These are phyloP conservation scores for Dendrocalamus sinicus DNA, from an alignment of 176 grass and related monocot genomes.

Conservation along the genomic window DNA sequence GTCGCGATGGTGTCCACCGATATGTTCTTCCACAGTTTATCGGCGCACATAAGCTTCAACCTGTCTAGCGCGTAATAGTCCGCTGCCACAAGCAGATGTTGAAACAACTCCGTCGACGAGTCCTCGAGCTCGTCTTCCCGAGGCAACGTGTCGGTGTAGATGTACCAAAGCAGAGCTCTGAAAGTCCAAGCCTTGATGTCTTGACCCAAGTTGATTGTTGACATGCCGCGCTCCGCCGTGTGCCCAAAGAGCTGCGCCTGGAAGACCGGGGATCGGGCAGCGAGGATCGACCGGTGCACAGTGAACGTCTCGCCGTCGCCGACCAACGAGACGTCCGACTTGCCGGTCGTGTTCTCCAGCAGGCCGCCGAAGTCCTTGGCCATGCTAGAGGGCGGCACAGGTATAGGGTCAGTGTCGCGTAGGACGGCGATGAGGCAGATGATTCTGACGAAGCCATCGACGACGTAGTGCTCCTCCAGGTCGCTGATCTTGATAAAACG, in stretches of 20 bases:
- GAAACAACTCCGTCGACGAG: background rate
- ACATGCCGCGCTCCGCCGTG: conserved; percentile 12
- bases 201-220: conserved; percentile 23
- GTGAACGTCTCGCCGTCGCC: conserved; percentile 8
- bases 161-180: conserved; percentile 53
- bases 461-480: conserved; percentile 34
- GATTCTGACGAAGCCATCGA: conserved; percentile 16
- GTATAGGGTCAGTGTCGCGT: background rate
- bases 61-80: conserved; percentile 65
- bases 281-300: conserved; percentile 35
- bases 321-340: conserved; percentile 31
- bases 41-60: conserved; percentile 57
- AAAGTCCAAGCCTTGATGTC: conserved; percentile 39
- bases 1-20: conserved; percentile 32
- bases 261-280: conserved; percentile 42
- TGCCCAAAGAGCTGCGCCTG: conserved; percentile 39
- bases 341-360: background rate
- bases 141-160: conserved; percentile 52
- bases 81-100: conserved; percentile 45
- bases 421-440: conserved; percentile 22
- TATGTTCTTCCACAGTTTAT: conserved; percentile 40
- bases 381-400: conserved; percentile 28
- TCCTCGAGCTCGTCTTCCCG: background rate
- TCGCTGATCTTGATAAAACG: background rate
- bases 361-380: conserved; percentile 32